Conservation (phyloP, 495 filamentous ascomycete species). For the Tuber aestivum region DNA sequence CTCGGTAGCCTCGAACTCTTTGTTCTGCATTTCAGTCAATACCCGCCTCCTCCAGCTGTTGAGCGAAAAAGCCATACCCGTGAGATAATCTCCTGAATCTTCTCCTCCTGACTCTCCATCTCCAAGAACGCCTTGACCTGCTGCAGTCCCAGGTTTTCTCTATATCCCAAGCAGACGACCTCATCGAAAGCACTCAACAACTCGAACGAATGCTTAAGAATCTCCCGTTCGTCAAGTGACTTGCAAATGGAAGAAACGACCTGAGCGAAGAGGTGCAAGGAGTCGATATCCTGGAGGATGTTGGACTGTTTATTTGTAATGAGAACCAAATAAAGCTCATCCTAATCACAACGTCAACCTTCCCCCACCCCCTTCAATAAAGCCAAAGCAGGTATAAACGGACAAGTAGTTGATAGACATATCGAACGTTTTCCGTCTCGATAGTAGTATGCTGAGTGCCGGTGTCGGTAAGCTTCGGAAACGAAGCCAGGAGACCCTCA, state of each 20-base stretch:
- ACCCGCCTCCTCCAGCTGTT: neutral
- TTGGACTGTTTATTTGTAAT: constrained; percentile 99
- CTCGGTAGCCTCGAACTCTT: constrained; percentile 94
- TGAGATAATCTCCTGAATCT: constrained; percentile 95
- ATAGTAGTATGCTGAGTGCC: constrained; percentile 95
- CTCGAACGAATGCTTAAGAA: constrained; percentile 88
- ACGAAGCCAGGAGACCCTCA: constrained; percentile 90
- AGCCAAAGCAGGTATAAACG: constrained; percentile 12
- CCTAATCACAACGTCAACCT: constrained; percentile 44
- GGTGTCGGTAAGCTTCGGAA: constrained; percentile 91
- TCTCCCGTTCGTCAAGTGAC: constrained; percentile 90
- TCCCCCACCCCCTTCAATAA: neutral
- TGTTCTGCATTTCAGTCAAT: constrained; percentile 61
- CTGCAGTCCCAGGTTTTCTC: constrained; percentile 86
- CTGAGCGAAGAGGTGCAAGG: constrained; percentile 92
- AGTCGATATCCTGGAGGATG: constrained; percentile 98
- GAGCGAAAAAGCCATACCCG: constrained; percentile 54
- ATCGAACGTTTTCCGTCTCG: constrained; percentile 98
- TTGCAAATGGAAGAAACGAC: constrained; percentile 95
- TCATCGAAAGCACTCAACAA: constrained; percentile 94
- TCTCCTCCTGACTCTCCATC: constrained; percentile 98
- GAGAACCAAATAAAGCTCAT: constrained; percentile 98
- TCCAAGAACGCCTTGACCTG: constrained; percentile 99
- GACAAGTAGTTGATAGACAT: constrained; percentile 88
- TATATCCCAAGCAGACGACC: constrained; percentile 85